These are phyloP conservation scores for Millerago galiae DNA, from an alignment of 805 yeast genomes.

Conservation along the genomic window DNA sequence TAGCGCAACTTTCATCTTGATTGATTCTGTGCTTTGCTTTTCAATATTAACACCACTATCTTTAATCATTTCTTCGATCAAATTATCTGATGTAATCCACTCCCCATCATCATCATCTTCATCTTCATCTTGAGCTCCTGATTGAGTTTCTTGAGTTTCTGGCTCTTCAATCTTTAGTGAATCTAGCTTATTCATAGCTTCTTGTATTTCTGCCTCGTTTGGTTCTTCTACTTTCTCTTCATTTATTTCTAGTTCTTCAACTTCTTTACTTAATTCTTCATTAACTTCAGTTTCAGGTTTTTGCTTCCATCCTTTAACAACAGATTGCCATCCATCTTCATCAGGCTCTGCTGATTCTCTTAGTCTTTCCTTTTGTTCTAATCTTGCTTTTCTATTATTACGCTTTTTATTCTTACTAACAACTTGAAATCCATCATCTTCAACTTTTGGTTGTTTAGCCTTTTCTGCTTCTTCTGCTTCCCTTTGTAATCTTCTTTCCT, in stretches of 20 bases:
- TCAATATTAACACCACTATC: conserved; percentile 53
- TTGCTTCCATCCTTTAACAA: not conserved
- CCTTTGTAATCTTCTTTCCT: not conserved
- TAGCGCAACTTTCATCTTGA: conserved; percentile 66
- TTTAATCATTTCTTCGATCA: conserved; percentile 60
- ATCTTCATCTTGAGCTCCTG: conserved; percentile 28
- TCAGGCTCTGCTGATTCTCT: not conserved
- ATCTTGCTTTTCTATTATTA: conserved; percentile 61
- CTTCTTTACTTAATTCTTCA: conserved; percentile 23
- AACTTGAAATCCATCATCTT: conserved; percentile 1
- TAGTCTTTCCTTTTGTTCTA: conserved; percentile 24
- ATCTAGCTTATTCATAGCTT: conserved; percentile 20
- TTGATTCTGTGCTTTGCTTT: conserved; percentile 21
- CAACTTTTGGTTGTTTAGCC: conserved; percentile 2
- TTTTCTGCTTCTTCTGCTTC: conserved; percentile 9
- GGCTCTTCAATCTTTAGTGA: conserved; percentile 8
- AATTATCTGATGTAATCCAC: conserved; percentile 91
- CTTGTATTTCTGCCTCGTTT: conserved; percentile 14
- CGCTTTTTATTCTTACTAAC: conserved; percentile 34
- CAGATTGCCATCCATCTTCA: not conserved
- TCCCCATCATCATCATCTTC: conserved; percentile 74
- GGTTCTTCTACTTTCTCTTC: conserved; percentile 12
- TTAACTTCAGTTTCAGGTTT: not conserved
- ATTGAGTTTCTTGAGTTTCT: not conserved
- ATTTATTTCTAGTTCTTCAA: conserved; percentile 22